Base-by-base conservation (phyloP, 371 early-diverging fungal species). In the Phascolomyces articulosus region DNA sequence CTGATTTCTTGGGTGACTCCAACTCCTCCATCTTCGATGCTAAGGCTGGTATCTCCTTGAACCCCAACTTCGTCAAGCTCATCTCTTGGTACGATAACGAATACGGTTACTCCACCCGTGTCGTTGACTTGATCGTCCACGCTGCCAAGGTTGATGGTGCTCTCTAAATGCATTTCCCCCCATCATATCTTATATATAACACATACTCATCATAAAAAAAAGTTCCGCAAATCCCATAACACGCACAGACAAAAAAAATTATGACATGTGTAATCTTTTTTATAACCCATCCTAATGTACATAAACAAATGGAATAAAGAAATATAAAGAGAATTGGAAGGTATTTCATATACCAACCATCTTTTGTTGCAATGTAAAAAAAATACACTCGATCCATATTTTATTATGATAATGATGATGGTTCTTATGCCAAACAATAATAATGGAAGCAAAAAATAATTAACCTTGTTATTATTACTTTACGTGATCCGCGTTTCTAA, bases 51-150 rank as follows among this genome's bases (percentile, higher is more conserved):
- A 99, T 99, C 71, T 90, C 94, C 40, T 85, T 99, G 63, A 96
- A 92, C 80, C 88, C 93, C 77, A 94, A 89, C 74, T 99, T 99
- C 81, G 96, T 99, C 87, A 99, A 99, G 94, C 81, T 99, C 54
- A 85, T 99, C 68, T 87, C 96, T 40, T 99, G 98, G 98, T 98
- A 94, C 83, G 93, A 93, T 74, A 93, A 93, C 86, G 92, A 93
- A 77, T 80, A 81, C 81, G 99, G 98, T 69, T 99, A 99, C 91
- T 94, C 96, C 40, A 84, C 79, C 85, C 93, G 99, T 77, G 93
- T 94, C 62, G 83, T 96, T 48, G 94, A 97, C 89, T 84, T 97
- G 66, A 82, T 95, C 83, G 72, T 72, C 78, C 87, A 86, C 82
- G 85, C 92, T 75, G 91, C 92, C 81, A 77, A 77, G 73, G 77